Conservation (phyloP, 371 early-diverging fungal genomes). For the Syncephalis plumigaleata region DNA sequence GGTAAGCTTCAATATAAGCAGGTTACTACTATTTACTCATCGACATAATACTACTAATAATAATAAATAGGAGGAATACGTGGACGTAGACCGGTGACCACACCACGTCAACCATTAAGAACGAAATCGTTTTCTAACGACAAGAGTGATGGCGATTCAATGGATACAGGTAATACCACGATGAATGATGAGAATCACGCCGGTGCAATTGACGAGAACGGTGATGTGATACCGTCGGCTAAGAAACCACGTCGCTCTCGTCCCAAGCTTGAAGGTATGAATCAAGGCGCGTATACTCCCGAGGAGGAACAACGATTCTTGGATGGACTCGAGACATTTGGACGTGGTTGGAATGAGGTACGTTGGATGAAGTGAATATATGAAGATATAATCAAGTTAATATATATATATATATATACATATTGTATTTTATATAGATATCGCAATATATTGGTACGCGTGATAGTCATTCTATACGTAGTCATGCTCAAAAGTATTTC, state of each 20-base stretch:
- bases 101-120: neutral
- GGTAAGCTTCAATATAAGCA: neutral
- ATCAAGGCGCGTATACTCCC: constrained; percentile 57
- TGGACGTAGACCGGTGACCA: constrained; percentile 4
- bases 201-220: constrained; percentile 2
- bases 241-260: neutral
- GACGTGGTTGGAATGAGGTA: constrained; percentile 66
- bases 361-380: neutral
- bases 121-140: neutral
- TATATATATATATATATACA: too few relatives aligned
- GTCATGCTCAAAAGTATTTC: constrained; percentile 83
- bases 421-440: constrained; percentile 23
- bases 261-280: constrained; percentile 21
- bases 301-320: constrained; percentile 58
- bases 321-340: constrained; percentile 57
- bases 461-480: constrained; percentile 64
- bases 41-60: too few relatives aligned
- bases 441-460: constrained; percentile 54
- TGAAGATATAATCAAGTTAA: neutral
- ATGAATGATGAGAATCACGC: too few relatives aligned
- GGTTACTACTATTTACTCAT: neutral
- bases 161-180: too few relatives aligned
- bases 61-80: constrained; percentile 4
- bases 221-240: constrained; percentile 3
- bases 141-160: too few relatives aligned